Percentiles rank a stretch among this genome's conserved stretches.
phyloP scores from a whole-genome alignment of 208 protist genomes.

The Leishmania mexicana region DNA sequence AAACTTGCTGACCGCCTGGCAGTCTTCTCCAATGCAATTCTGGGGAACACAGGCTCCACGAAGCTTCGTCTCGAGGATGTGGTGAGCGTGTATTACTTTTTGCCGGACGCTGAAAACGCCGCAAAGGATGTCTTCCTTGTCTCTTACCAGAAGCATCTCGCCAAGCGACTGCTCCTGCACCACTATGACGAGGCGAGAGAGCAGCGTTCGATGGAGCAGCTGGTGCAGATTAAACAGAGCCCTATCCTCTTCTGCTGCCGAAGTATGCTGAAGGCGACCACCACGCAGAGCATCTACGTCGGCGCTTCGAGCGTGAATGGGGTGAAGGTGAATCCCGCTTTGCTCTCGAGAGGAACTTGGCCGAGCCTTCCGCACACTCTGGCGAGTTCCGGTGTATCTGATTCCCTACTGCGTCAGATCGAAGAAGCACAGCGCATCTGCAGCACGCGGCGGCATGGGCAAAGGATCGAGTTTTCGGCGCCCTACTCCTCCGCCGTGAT shows the following conservation, averaged over 20 bases:
- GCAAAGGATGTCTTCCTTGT: constrained; percentile 47
- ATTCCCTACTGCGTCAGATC: constrained; percentile 5
- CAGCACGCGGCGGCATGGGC: constrained; percentile 22
- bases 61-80: constrained; percentile 45
- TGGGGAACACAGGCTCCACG: constrained; percentile 9
- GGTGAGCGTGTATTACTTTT: constrained; percentile 52
- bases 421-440: constrained; percentile 14
- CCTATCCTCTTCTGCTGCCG: constrained; percentile 49
- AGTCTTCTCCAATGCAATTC: constrained; percentile 16
- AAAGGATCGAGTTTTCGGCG: constrained; percentile 33
- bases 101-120: constrained; percentile 37
- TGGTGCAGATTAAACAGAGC: constrained; percentile 48
- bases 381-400: not conserved
- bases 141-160: constrained; percentile 39
- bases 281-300: constrained; percentile 22
- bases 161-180: constrained; percentile 37
- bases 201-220: constrained; percentile 31
- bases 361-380: constrained; percentile 19
- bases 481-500: constrained; percentile 35
- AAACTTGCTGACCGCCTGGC: constrained; percentile 35
- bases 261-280: constrained; percentile 43
- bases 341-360: constrained; percentile 36
- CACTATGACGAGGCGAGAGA: constrained; percentile 34
- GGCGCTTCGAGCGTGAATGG: constrained; percentile 13
- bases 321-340: constrained; percentile 14